These are phyloP conservation scores for Colletotrichum sp. DNA, from an alignment of 2,329 filamentous ascomycete genomes.

Conservation along the genomic window DNA sequence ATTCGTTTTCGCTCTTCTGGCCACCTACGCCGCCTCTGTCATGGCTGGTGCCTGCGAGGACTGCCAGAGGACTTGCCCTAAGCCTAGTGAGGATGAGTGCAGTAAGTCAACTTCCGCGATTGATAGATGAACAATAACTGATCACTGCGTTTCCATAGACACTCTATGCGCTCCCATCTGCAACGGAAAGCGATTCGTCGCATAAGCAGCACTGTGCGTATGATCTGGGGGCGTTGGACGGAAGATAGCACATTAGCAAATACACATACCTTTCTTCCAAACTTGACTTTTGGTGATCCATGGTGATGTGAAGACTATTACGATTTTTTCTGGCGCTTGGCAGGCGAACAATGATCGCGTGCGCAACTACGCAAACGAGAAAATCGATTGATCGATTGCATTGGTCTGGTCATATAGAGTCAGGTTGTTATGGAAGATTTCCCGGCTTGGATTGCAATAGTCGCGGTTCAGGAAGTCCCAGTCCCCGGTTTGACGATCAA, in stretches of 20 bases:
- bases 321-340: neutral
- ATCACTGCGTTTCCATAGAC: neutral
- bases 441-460: neutral
- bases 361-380: neutral
- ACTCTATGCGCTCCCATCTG: neutral
- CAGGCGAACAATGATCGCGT: neutral
- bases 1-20: neutral
- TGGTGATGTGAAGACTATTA: neutral
- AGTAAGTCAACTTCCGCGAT: neutral
- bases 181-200: neutral
- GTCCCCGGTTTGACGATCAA: neutral
- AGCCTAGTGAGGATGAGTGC: neutral
- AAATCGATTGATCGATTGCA: neutral
- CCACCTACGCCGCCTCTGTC: neutral
- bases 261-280: neutral
- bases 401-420: neutral
- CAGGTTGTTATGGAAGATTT: neutral
- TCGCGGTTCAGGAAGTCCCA: neutral
- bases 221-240: neutral
- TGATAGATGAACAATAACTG: neutral
- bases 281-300: neutral
- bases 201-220: neutral
- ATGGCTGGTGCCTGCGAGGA: neutral
- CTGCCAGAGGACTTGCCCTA: conserved; percentile 1
- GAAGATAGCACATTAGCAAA: neutral